Base-by-base conservation (phyloP, 192 early-diverging fungal species). In the Umbelopsis ramanniana region DNA sequence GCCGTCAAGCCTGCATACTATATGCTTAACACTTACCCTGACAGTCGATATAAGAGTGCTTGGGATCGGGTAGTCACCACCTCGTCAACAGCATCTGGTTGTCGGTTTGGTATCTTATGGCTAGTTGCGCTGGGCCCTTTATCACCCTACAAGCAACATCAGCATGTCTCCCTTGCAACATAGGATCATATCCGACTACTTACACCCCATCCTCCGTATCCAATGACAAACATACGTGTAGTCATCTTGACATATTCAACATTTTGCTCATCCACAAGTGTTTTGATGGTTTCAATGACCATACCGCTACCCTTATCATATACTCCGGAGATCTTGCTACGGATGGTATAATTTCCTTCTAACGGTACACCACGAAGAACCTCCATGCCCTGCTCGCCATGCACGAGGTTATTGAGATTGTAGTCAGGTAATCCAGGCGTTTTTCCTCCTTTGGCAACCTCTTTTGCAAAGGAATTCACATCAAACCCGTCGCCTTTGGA, bases 251-350 rank as follows among this genome's bases (percentile, higher is more conserved):
- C 35, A 52, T 80, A 86, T 15, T 82, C 76, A 3, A 71, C 68
- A 11, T 72, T 74, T 6, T 73, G 24, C 38, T 77, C 73, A 74
- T 86, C 85, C 78, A 86, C 74, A 47, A 77, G 63, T 68, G 90
- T 85, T 12, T 85, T 72, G 46, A 89, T 71, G 17, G 81, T 55
- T 53, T 91, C 90, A 72, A 90, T 87, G 14, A 93, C 81, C 89
- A 91, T 90, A 6, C 90, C 90, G 14, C 76, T 86, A 17, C 91
- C 91, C 60, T 90, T 89, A 75, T 94, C 92, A 74, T 89, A 94
- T 0, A 94, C 87, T 22, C 92, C 92, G 10, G 75, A 72, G 21
- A 90, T 70, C 0, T 74, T 89, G 12, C 81, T 83, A 12, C 82
- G 71, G 0, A 89, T 55, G n/a, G 83, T 80, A 74, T 90, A 92